phyloP scores from a whole-genome alignment of 192 early-diverging fungal genomes.

The Rhizophagus prolifer region DNA sequence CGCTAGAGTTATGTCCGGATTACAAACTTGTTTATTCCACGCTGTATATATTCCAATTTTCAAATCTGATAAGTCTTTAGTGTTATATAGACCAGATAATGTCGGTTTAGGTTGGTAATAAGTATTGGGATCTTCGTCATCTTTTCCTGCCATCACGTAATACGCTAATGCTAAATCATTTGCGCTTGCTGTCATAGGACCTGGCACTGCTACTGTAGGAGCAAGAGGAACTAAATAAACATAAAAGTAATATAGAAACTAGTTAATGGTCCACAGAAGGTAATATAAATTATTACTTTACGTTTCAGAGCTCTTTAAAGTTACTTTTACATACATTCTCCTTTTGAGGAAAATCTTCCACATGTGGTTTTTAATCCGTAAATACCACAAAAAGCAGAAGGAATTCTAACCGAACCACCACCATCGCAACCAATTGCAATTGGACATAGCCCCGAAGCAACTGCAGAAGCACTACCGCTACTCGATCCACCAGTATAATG shows the following conservation, averaged over 20 bases:
- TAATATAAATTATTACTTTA: too few species aligned
- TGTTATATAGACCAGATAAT: conserved; percentile 31
- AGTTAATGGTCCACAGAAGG: too few species aligned
- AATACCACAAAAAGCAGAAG: conserved; percentile 68
- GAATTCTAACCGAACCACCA: conserved; percentile 68
- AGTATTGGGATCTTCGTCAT: conserved; percentile 50
- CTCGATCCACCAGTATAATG: conserved; percentile 70
- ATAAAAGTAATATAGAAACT: too few species aligned
- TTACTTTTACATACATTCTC: conserved; percentile 37
- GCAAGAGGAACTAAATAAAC: conserved; percentile 39
- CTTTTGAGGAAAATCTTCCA: conserved; percentile 54
- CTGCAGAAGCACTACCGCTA: conserved; percentile 64
- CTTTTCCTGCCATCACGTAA: conserved; percentile 56
- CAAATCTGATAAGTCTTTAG: conserved; percentile 44
- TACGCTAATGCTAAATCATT: conserved; percentile 69
- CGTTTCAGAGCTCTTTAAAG: too few species aligned
- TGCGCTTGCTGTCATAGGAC: conserved; percentile 68
- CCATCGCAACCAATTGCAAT: conserved; percentile 72
- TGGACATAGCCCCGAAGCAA: conserved; percentile 63
- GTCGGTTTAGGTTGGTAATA: conserved; percentile 51
- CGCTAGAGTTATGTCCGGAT: conserved; percentile 33
- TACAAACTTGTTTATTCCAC: conserved; percentile 46
- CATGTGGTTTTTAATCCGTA: conserved; percentile 75
- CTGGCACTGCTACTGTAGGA: conserved; percentile 56
- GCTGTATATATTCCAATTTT: conserved; percentile 58